Evolutionary conservation across 345 rosid genomes (phyloP), one percentile per base, ranked within the genome.

Genomic region (Rhizophora apiculata): DNA sequence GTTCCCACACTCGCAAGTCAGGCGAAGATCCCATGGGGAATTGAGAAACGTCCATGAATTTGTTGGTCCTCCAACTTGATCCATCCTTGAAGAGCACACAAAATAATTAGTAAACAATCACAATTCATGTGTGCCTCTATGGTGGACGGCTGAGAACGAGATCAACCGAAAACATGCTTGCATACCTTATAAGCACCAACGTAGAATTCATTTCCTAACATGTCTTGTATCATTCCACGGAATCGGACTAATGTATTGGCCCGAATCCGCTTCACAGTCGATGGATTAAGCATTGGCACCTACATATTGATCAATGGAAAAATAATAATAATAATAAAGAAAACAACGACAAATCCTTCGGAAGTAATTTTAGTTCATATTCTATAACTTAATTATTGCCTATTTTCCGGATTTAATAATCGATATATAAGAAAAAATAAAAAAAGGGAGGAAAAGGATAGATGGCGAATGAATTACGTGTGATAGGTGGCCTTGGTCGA

Each of bases 181-280:
- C 39, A 24, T 68, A 91, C 98, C 91, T 86, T 91, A 64, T 76
- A 85, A 76, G 93, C 93, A 78, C 99, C 99, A 16, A 84, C 96
- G 67, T 95, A 95, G 65, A 95, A 86, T 72, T 92, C 99, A 84
- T 92, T 92, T 58, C 97, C 97, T 84, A 92, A 72, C 97, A 95
- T 92, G 74, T 95, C 99, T 64, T 95, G 99, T 58, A 95, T 79
- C 99, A 95, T 92, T 71, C 97, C 97, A 11, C 93, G 86, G 62
- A 86, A 95, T 56, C 99, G 78, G 10, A 95, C 96, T 3, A 95
- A 88, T 22, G 83, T 86, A 26, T 88, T 80, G 24, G 93, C 89
- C 71, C 84, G 89, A 65, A 95, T 31, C 82, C 83, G 84, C 60
- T 73, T 76, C 49, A 89, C 32, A 18, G 76, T 88, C 55, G 76